Evolutionary conservation across 768 basidiomycete species (phyloP), one percentile per base, ranked within the genome.

Genomic region (Collybia mongolica): DNA sequence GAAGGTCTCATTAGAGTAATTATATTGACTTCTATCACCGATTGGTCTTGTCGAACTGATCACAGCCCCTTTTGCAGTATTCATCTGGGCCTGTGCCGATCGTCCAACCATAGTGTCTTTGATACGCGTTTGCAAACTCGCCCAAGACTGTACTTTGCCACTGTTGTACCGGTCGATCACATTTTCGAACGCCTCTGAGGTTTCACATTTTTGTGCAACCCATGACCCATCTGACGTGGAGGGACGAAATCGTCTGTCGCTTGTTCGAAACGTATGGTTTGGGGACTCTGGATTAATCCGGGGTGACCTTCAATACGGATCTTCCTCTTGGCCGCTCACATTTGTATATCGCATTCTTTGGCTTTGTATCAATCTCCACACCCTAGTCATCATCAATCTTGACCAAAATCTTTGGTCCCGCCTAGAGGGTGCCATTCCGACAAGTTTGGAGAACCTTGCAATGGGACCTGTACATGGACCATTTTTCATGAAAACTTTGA

Each of bases 391-490:
- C 29, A 46, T 70, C 36, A 50, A 65, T 24, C 54, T 72, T 22
- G 64, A 65, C 51, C 69, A 70, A 43, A 60, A 63, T 37, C 38
- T 55, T 6, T 69, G 67, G 68, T 54, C 55, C 39, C 58, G 48
- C 2, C 53, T 73, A 23, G 63, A 66, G 35, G 55, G 64, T 48
- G 59, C 60, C 6, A 56, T 72, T 15, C 70, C 72, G 2, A n/a
- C 59, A 3, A 58, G 59, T 22, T 52, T 74, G 26, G 53, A 65
- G 26, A 53, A 60, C 17, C 60, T 73, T 14, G 55, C 60, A 11
- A 55, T 72, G 28, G 73, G 69, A 1, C 71, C 70, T 2, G 55
- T 67, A 22, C 71, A 72, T 54, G 72, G 72, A 7, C 48, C 64
- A 7, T 61, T 71, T 39, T 53, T 46, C 28, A 59, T 63, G 8